These are phyloP conservation scores for Liquidambar formosana DNA, from an alignment of 164 flowering plant genomes.

Conservation along the genomic window DNA sequence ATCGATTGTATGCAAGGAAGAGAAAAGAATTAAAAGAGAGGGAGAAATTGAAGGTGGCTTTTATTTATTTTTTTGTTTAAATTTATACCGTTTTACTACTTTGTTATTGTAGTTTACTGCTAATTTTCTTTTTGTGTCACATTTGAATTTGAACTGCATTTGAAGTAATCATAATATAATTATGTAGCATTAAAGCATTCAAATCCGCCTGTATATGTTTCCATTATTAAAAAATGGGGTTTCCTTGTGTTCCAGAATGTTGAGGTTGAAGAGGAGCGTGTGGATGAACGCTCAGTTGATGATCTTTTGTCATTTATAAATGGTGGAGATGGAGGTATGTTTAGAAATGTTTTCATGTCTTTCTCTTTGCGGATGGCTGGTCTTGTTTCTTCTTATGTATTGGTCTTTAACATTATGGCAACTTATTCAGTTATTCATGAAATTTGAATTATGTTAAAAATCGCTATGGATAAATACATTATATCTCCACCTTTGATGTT, in stretches of 20 bases:
- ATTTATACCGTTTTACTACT: too few relatives aligned
- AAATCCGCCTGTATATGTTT: too few relatives aligned
- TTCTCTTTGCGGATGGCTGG: neutral
- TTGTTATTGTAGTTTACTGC: too few relatives aligned
- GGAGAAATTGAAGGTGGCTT: slow-evolving; percentile 63
- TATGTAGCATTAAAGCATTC: too few relatives aligned
- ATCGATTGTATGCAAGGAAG: slow-evolving; percentile 88
- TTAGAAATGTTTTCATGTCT: neutral
- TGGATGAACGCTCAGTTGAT: slow-evolving; percentile 88
- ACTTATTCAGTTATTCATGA: too few relatives aligned
- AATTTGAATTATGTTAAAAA: too few relatives aligned
- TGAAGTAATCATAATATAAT: too few relatives aligned
- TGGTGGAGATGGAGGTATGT: slow-evolving; percentile 50
- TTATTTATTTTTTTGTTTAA: neutral
- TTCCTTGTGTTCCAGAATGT: slow-evolving; percentile 52
- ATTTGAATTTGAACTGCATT: too few relatives aligned
- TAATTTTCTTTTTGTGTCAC: too few relatives aligned
- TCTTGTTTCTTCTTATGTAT: neutral
- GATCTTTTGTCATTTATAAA: slow-evolving; percentile 87
- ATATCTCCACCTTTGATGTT: too few relatives aligned
- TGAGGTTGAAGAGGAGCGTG: slow-evolving; percentile 70
- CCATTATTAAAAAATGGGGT: neutral
- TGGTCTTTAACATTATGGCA: too few relatives aligned
- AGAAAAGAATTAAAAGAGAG: slow-evolving; percentile 85
- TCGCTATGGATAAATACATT: too few relatives aligned